These are phyloP conservation scores for Penicillium crystallinum DNA, from an alignment of 495 filamentous ascomycete genomes.

Conservation along the genomic window DNA sequence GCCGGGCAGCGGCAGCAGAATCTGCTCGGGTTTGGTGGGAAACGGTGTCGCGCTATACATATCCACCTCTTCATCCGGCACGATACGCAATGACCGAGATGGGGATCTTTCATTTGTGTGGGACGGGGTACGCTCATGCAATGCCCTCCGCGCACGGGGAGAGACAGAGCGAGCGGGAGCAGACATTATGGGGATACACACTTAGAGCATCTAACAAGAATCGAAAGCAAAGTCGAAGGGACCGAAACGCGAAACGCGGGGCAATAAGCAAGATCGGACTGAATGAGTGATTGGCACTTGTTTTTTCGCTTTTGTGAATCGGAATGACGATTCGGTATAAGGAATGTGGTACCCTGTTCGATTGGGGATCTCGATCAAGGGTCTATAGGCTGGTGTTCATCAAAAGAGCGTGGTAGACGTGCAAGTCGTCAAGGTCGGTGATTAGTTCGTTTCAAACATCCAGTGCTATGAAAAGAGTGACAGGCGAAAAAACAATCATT, in stretches of 20 bases:
- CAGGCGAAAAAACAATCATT: slow-evolving; percentile 25
- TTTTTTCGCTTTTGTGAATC: slow-evolving; percentile 19
- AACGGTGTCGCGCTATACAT: slow-evolving; percentile 44
- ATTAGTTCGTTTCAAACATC: slow-evolving; percentile 24
- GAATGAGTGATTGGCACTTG: slow-evolving; percentile 10
- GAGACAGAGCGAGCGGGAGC: slow-evolving; percentile 27
- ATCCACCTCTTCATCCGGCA: slow-evolving; percentile 34
- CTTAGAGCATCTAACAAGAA: slow-evolving; percentile 33
- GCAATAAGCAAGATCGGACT: slow-evolving; percentile 6
- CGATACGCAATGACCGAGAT: slow-evolving; percentile 32
- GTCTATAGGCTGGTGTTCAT: slow-evolving; percentile 5
- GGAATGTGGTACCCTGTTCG: slow-evolving; percentile 28
- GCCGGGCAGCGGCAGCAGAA: slow-evolving; percentile 43
- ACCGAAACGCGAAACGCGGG: not conserved
- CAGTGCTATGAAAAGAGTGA: slow-evolving; percentile 29
- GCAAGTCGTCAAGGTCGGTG: slow-evolving; percentile 17
- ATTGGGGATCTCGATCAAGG: slow-evolving; percentile 5
- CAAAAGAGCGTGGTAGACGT: slow-evolving; percentile 21
- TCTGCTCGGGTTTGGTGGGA: slow-evolving; percentile 50
- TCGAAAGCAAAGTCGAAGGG: not conserved
- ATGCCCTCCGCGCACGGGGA: slow-evolving; percentile 39
- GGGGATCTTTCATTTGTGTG: slow-evolving; percentile 43
- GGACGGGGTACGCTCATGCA: slow-evolving; percentile 51
- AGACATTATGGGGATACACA: slow-evolving; percentile 29
- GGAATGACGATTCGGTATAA: slow-evolving; percentile 6